phyloP scores from a whole-genome alignment of 1,284 basidiomycete species.

The Phylloboletellus chloephorus region DNA sequence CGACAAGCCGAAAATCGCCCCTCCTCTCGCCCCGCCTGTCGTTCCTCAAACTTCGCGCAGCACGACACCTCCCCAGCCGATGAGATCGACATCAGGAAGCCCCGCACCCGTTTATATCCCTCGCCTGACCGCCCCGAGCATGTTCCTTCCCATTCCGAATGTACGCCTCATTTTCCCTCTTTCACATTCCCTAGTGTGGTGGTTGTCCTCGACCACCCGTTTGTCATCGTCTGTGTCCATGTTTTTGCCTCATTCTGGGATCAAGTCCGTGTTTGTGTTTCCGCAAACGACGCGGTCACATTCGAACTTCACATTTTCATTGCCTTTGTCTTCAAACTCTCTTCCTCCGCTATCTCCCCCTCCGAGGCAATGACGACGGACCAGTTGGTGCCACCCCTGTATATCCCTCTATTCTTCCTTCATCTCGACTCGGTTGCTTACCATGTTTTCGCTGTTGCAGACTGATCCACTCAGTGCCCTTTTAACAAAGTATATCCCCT shows the following conservation, averaged over 20 bases:
- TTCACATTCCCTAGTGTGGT: slow-evolving; percentile 50
- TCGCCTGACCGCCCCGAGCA: slow-evolving; percentile 55
- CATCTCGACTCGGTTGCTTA: slow-evolving; percentile 5
- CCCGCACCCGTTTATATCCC: slow-evolving; percentile 45
- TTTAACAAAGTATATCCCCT: slow-evolving; percentile 74
- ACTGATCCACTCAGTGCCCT: slow-evolving; percentile 76
- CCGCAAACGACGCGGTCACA: background rate
- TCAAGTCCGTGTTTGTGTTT: background rate
- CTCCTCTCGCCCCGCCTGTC: background rate
- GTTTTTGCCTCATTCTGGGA: slow-evolving; percentile 9
- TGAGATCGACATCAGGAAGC: slow-evolving; percentile 21
- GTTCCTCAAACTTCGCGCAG: slow-evolving; percentile 19
- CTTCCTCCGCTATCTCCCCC: background rate
- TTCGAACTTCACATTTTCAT: background rate
- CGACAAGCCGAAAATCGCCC: slow-evolving; percentile 30
- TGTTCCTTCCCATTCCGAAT: slow-evolving; percentile 80
- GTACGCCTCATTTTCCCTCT: slow-evolving; percentile 47
- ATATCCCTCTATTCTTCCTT: background rate
- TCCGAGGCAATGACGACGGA: slow-evolving; percentile 8
- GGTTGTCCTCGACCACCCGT: slow-evolving; percentile 34
- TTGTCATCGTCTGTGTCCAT: slow-evolving; percentile 32
- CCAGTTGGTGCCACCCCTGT: slow-evolving; percentile 10
- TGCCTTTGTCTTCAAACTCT: slow-evolving; percentile 3
- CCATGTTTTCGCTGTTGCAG: slow-evolving; percentile 46
- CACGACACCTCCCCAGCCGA: slow-evolving; percentile 36